Conservation (phyloP, 257 asterid species). For the Thymus quinquecostatus region DNA sequence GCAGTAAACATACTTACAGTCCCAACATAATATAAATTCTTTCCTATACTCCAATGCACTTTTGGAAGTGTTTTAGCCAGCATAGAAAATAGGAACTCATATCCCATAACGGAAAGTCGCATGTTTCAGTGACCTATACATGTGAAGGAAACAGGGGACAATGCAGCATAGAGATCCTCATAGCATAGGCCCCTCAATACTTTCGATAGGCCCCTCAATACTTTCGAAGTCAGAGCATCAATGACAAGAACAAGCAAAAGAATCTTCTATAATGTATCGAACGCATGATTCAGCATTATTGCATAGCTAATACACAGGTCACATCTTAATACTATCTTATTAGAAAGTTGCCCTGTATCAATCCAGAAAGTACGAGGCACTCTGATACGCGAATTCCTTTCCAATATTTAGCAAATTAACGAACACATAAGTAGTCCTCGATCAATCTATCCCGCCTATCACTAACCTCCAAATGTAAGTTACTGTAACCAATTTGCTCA, state of each 20-base stretch:
- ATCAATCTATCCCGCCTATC: background rate
- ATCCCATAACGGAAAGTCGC: background rate
- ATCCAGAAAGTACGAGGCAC: background rate
- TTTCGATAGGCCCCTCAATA: background rate
- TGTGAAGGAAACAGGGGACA: background rate
- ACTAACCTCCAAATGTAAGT: slow-evolving; percentile 8
- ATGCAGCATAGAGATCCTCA: background rate
- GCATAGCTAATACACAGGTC: background rate
- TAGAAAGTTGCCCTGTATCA: background rate
- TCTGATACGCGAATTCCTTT: slow-evolving; percentile 1
- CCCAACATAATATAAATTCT: background rate
- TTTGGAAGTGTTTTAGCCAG: background rate
- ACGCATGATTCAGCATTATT: background rate
- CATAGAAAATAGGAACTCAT: background rate
- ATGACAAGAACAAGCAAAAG: background rate
- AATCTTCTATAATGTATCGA: background rate
- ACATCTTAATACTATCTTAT: background rate
- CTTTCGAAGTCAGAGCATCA: background rate
- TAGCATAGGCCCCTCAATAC: background rate
- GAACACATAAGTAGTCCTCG: background rate
- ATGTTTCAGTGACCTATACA: background rate
- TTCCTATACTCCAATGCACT: background rate
- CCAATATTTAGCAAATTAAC: background rate
- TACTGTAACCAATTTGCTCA: background rate
- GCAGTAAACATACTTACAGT: background rate